Evolutionary conservation across 768 basidiomycete genomes (phyloP), one percentile per base, ranked within the genome.

Genomic region (Guyanaporus albipodus): DNA sequence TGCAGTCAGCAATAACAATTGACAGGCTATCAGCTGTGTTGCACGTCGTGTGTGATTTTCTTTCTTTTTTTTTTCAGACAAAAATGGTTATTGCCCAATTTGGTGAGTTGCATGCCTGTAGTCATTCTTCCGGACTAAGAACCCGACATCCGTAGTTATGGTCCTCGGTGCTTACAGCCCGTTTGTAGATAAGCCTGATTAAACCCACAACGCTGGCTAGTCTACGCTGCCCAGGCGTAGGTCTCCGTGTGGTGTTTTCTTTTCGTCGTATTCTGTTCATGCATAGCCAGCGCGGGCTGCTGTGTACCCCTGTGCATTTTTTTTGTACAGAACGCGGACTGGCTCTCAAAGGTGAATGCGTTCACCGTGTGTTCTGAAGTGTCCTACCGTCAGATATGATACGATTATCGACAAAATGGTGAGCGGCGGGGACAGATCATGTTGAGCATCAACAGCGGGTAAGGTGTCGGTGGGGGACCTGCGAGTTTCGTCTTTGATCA

Each of bases 1-100:
- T 71, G 49, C 27, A 78, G 76, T 78, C 44, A 78, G 75, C 65
- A 77, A 76, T 56, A 70, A 70, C 46, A 67, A 61, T 73, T 68
- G 44, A 53, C 66, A 53, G 45, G 71, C 8, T n/a, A 69, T 69
- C 4, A 49, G 49, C n/a, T 26, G 59, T 7, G 67, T 68, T 15
- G 73, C 54, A 47, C 23, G 61, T 55, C 3, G 8, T n/a, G 10
- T 28, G 14, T 41, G 24, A 4, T 10, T 42, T 34, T 41, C 41
- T 39, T 15, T 19, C 10, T 24, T 9, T 2, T 24, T 26, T 21
- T 26, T n/a, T 28, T 12, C 12, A 28, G 27, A 28, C 12, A 12
- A 4, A 3, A 11, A 15, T 76, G 4, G 67, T 77, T 23, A n/a
- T 67, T 22, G 69, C 58, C 9, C 72, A 78, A 58, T 75, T 78